These are phyloP conservation scores for Oryza australiensis DNA, from an alignment of 176 grass and related monocot genomes.

Conservation along the genomic window DNA sequence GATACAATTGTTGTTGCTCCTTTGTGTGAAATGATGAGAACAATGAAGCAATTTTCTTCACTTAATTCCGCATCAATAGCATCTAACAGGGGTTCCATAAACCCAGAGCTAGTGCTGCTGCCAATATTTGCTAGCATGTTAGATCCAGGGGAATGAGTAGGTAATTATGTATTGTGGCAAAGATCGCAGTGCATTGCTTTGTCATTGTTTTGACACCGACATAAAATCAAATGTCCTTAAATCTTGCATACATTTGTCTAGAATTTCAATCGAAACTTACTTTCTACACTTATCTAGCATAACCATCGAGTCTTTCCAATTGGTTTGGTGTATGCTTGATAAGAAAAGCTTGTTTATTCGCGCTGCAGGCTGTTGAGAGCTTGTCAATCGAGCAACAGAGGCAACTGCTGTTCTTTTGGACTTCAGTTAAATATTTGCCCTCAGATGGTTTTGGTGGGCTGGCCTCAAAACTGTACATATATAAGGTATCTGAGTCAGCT, in stretches of 20 bases:
- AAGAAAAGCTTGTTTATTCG: conserved; percentile 4
- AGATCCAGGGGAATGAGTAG: not conserved
- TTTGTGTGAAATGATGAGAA: conserved; percentile 20
- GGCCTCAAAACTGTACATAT: conserved; percentile 87
- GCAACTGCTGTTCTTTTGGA: conserved; percentile 94
- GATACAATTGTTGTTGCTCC: not conserved
- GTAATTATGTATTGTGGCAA: not conserved
- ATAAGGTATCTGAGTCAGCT: conserved; percentile 62
- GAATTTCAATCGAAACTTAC: not conserved
- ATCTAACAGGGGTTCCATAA: not conserved
- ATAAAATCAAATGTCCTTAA: not conserved
- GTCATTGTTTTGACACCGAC: not conserved
- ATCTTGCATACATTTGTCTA: conserved; percentile 6
- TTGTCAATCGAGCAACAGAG: conserved; percentile 81
- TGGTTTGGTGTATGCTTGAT: conserved; percentile 11
- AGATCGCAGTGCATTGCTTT: not conserved
- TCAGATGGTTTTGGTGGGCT: conserved; percentile 82
- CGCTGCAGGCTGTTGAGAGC: conserved; percentile 65
- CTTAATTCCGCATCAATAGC: not conserved
- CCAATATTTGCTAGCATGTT: not conserved
- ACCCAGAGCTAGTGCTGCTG: not conserved
- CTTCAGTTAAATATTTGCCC: conserved; percentile 88
- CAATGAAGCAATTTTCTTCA: not conserved
- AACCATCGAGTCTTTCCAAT: not conserved
- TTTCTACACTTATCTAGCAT: not conserved